phyloP scores from a whole-genome alignment of 2,329 filamentous ascomycete genomes.

The Colletotrichum sp. region DNA sequence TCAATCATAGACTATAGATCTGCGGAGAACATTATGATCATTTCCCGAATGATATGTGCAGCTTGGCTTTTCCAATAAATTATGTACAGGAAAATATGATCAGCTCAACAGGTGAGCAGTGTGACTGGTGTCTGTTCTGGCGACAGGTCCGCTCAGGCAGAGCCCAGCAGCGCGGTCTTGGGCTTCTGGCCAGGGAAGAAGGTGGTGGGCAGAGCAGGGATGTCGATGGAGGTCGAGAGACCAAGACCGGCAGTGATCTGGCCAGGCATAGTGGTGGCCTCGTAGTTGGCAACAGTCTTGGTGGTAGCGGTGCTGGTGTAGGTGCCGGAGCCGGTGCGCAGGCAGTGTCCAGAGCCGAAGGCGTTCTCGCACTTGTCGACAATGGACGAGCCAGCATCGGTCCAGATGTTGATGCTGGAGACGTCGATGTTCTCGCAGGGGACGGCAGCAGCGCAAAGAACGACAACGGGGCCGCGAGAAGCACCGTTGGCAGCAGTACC shows the following conservation, averaged over 20 bases:
- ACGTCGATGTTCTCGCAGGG: constrained; percentile 59
- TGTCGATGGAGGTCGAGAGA: constrained; percentile 1
- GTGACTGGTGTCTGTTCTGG: background rate
- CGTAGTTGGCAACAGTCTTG: constrained; percentile 4
- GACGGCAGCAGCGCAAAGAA: constrained; percentile 52
- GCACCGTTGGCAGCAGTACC: constrained; percentile 55
- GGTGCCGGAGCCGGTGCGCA: constrained; percentile 4
- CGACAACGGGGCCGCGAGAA: constrained; percentile 56
- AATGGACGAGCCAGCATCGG: constrained; percentile 45
- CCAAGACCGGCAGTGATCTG: constrained; percentile 8
- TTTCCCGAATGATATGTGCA: constrained; percentile 6
- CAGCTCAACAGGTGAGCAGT: background rate
- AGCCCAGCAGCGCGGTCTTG: background rate
- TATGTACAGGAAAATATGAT: background rate
- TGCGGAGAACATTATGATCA: background rate
- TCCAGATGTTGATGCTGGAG: constrained; percentile 57
- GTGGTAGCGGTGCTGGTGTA: constrained; percentile 13
- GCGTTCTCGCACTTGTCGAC: constrained; percentile 52
- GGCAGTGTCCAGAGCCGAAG: constrained; percentile 51
- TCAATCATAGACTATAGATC: background rate
- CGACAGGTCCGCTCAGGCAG: background rate
- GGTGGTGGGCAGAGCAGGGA: constrained; percentile 13
- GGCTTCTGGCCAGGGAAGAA: constrained; percentile 12
- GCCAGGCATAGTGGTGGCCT: constrained; percentile 10
- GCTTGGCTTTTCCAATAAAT: background rate